Evolutionary conservation across 2,329 filamentous ascomycete genomes (phyloP).

Genomic region (Colletotrichum trifolii): DNA sequence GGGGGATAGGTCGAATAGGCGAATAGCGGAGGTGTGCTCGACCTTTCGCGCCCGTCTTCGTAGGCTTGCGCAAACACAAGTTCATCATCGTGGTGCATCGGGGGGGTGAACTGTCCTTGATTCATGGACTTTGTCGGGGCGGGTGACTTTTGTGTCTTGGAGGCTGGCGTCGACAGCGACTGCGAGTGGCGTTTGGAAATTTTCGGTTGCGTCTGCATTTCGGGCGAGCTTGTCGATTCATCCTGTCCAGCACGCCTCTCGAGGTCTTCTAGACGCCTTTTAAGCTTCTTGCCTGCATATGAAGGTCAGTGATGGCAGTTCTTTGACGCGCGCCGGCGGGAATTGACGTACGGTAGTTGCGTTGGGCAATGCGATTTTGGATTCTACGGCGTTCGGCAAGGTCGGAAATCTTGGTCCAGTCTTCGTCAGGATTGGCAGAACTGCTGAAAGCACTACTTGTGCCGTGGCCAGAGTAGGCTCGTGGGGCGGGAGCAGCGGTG

Average conservation of each 20-base stretch:
- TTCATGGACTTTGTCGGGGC: conserved; percentile 52
- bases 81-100: conserved; percentile 72
- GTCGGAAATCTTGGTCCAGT: conserved; percentile 99
- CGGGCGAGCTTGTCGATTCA: conserved; percentile 52
- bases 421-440: conserved; percentile 94
- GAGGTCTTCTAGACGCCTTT: conserved; percentile 87
- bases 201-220: conserved; percentile 50
- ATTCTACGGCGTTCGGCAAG: conserved; percentile 93
- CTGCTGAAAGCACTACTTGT: conserved; percentile 96
- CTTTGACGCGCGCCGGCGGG: conserved; percentile 37
- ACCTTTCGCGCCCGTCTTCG: conserved; percentile 75
- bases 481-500: conserved; percentile 57
- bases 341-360: conserved; percentile 85
- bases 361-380: conserved; percentile 97
- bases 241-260: conserved; percentile 78
- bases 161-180: conserved; percentile 14
- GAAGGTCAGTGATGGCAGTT: background rate
- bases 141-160: conserved; percentile 48
- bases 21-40: conserved; percentile 77
- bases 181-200: conserved; percentile 54
- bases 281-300: conserved; percentile 84
- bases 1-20: conserved; percentile 75
- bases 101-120: conserved; percentile 70
- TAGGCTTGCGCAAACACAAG: conserved; percentile 66
- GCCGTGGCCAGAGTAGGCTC: conserved; percentile 77